phyloP scores from a whole-genome alignment of 495 filamentous ascomycete species.

The Neurospora sp. region DNA sequence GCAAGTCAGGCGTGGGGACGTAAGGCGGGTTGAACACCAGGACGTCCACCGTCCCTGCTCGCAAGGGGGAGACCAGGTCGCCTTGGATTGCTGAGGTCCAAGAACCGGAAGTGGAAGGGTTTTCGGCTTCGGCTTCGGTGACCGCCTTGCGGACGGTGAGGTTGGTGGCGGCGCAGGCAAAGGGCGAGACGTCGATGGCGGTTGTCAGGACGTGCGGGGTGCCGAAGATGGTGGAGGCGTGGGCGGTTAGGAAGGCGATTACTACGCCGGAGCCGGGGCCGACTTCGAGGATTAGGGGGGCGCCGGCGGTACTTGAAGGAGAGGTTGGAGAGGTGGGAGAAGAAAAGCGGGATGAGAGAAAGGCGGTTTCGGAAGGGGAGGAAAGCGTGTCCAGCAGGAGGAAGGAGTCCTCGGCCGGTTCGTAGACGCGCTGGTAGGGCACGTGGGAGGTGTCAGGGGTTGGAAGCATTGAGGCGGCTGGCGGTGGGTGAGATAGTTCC shows the following conservation, averaged over 20 bases:
- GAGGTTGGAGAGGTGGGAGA: background rate
- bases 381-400: constrained; percentile 90
- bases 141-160: constrained; percentile 40
- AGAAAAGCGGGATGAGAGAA: constrained; percentile 55
- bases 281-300: constrained; percentile 71
- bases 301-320: background rate
- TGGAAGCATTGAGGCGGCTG: constrained; percentile 55
- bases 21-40: constrained; percentile 96
- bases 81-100: constrained; percentile 38
- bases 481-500: background rate
- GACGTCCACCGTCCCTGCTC: constrained; percentile 55
- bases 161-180: constrained; percentile 61
- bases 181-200: constrained; percentile 70
- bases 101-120: no score
- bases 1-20: constrained; percentile 73
- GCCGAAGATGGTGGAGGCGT: constrained; percentile 64
- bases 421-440: constrained; percentile 74
- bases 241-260: constrained; percentile 71
- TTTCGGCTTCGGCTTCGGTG: no score
- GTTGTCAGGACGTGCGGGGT: constrained; percentile 57
- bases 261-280: constrained; percentile 89
- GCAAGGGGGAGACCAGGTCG: constrained; percentile 54
- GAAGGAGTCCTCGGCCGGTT: constrained; percentile 90
- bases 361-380: constrained; percentile 56
- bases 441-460: constrained; percentile 90